phyloP scores from a whole-genome alignment of 2,329 filamentous ascomycete genomes.

The Xylogone sp. region DNA sequence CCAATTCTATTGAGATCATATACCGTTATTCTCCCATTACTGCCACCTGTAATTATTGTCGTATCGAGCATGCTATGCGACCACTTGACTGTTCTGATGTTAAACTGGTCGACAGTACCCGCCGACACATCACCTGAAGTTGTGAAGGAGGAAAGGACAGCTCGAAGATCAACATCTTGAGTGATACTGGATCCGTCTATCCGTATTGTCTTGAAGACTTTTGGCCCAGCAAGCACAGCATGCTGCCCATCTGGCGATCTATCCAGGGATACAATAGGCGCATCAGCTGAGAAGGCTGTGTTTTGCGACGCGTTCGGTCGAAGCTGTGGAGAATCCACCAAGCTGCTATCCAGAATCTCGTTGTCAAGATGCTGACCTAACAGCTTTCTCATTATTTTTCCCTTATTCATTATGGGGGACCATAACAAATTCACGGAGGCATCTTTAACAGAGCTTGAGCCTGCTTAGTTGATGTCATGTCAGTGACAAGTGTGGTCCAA shows the following conservation, averaged over 20 bases:
- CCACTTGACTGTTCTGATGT: conserved; percentile 61
- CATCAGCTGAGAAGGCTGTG: conserved; percentile 46
- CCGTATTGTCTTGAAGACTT: conserved; percentile 54
- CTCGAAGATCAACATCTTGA: conserved; percentile 56
- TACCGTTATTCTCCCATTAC: conserved; percentile 60
- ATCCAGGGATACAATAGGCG: conserved; percentile 55
- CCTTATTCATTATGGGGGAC: conserved; percentile 25
- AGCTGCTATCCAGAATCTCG: conserved; percentile 17
- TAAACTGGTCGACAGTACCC: conserved; percentile 51
- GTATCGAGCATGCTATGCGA: conserved; percentile 41
- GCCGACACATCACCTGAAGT: conserved; percentile 36
- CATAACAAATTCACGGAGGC: conserved; percentile 17
- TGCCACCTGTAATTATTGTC: conserved; percentile 59
- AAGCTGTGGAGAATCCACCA: conserved; percentile 19
- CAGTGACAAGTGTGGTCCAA: background rate
- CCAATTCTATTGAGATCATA: conserved; percentile 54
- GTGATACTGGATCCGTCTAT: conserved; percentile 49
- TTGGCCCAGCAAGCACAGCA: conserved; percentile 55
- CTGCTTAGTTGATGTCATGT: background rate
- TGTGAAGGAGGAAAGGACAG: conserved; percentile 47
- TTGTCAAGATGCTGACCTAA: conserved; percentile 19
- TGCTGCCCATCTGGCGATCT: conserved; percentile 51
- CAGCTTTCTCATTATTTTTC: conserved; percentile 28
- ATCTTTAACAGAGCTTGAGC: conserved; percentile 9
- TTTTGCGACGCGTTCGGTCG: conserved; percentile 46